A percentile compares a stretch with the other conserved stretches of the same genome.
Conservation (phyloP, 176 grass and related monocot genomes). For the Cenchrus purpureus region DNA sequence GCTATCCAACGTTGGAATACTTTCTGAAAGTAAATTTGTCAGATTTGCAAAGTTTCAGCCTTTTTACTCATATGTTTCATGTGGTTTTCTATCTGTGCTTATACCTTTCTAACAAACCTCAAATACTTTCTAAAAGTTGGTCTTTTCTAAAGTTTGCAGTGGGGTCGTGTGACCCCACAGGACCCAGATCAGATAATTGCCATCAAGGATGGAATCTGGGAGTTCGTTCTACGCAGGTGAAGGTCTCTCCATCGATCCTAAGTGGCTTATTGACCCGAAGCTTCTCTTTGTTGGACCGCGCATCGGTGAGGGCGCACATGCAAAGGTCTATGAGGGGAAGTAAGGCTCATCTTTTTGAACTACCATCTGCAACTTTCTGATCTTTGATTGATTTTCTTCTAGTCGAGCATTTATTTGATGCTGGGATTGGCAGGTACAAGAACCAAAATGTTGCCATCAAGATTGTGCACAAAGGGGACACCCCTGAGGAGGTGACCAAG, state of each 20-base stretch:
- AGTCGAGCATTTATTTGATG: constrained; percentile 35
- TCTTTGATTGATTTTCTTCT: constrained; percentile 44
- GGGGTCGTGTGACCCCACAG: constrained; percentile 32
- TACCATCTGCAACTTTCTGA: constrained; percentile 16
- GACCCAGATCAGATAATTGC: constrained; percentile 25
- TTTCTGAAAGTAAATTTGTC: constrained; percentile 23
- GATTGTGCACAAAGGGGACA: constrained; percentile 89
- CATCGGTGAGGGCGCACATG: constrained; percentile 87
- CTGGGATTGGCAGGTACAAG: constrained; percentile 71
- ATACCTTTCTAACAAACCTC: constrained; percentile 31
- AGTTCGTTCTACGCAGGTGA: constrained; percentile 57
- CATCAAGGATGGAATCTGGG: constrained; percentile 66
- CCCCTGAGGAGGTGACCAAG: constrained; percentile 76
- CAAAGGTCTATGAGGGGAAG: constrained; percentile 98
- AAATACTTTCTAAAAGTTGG: constrained; percentile 22
- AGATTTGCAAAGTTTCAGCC: neutral
- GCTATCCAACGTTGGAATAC: constrained; percentile 23
- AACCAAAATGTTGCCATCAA: constrained; percentile 97
- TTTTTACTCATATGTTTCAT: neutral
- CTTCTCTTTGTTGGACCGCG: constrained; percentile 91
- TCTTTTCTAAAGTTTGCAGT: constrained; percentile 47
- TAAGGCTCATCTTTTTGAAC: constrained; percentile 49
- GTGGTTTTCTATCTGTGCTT: neutral
- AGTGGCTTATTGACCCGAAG: constrained; percentile 92
- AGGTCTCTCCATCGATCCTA: constrained; percentile 71